Conservation (phyloP, 1,284 basidiomycete species). For the Phaffia rhodozyma region DNA sequence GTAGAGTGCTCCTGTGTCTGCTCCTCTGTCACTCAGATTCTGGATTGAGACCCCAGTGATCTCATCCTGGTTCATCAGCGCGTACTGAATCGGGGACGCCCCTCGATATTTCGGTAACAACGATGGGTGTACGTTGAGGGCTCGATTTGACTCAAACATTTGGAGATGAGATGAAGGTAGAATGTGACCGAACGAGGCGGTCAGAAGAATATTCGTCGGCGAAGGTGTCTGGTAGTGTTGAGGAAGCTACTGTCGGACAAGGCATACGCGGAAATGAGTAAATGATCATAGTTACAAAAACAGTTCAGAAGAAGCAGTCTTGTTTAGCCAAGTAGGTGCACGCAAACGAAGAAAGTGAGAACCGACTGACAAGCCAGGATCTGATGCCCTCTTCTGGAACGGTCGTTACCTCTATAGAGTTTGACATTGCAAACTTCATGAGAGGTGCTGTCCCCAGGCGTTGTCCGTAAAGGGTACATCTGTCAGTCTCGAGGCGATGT, state of each 20-base stretch:
- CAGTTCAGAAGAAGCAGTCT: neutral
- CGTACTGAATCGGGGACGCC: slow-evolving; percentile 82
- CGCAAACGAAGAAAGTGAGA: neutral
- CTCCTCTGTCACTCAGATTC: slow-evolving; percentile 30
- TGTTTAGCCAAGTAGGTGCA: neutral
- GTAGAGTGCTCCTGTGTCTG: slow-evolving; percentile 38
- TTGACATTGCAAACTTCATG: slow-evolving; percentile 20
- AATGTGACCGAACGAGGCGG: slow-evolving; percentile 87
- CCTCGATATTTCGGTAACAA: slow-evolving; percentile 79
- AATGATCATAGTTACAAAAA: slow-evolving; percentile 4
- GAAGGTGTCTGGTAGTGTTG: slow-evolving; percentile 39
- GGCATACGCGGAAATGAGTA: neutral
- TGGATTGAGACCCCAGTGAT: slow-evolving; percentile 59
- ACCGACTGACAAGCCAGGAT: slow-evolving; percentile 11
- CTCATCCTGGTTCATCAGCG: slow-evolving; percentile 51
- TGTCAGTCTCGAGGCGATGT: too few relatives aligned
- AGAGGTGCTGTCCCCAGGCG: slow-evolving; percentile 22
- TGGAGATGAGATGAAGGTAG: slow-evolving; percentile 54
- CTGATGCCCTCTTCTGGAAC: slow-evolving; percentile 23
- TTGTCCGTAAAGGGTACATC: neutral
- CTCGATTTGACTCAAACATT: slow-evolving; percentile 49
- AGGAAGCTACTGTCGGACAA: slow-evolving; percentile 35
- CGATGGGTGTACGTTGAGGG: slow-evolving; percentile 89
- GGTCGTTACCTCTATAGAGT: slow-evolving; percentile 16
- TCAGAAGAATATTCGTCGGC: slow-evolving; percentile 56